Evolutionary conservation across 1,139 yeast species (phyloP).

Genomic region (Magnusiomyces tetraspermus): DNA sequence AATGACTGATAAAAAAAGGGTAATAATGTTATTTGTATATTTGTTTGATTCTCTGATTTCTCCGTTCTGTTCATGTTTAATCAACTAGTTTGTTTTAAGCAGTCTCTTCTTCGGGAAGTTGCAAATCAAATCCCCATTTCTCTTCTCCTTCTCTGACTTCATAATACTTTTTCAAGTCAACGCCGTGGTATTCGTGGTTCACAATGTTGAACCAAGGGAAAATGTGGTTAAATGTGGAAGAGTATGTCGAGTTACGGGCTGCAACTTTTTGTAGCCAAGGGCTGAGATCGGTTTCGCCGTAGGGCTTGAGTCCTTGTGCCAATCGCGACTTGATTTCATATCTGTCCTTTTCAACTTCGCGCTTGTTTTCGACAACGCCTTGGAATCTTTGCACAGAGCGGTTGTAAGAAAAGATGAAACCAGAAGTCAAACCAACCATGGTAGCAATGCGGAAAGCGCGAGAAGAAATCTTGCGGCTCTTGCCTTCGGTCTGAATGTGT

Average conservation of each 20-base stretch:
- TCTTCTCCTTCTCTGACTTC: conserved; percentile 47
- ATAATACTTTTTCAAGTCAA: conserved; percentile 59
- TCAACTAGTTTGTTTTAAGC: too few relatives aligned
- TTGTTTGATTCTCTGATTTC: too few relatives aligned
- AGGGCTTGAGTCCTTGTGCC: conserved; percentile 59
- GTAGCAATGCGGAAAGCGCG: conserved; percentile 49
- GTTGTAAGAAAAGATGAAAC: conserved; percentile 57
- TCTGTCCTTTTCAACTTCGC: conserved; percentile 67
- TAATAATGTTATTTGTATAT: too few relatives aligned
- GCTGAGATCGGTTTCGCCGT: conserved; percentile 46
- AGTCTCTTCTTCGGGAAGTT: conserved; percentile 19
- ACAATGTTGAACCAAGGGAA: conserved; percentile 82
- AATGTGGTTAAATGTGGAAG: conserved; percentile 51
- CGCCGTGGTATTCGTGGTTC: conserved; percentile 77
- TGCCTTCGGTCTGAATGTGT: conserved; percentile 42
- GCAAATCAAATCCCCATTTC: conserved; percentile 33
- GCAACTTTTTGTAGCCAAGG: conserved; percentile 70
- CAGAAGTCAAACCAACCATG: conserved; percentile 58
- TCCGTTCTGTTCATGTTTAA: too few relatives aligned
- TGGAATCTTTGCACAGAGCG: conserved; percentile 63
- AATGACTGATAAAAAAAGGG: too few relatives aligned
- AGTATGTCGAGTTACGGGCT: conserved; percentile 69
- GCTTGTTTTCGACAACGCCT: conserved; percentile 65
- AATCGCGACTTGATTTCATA: conserved; percentile 62
- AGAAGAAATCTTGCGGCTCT: conserved; percentile 48